Conservation (phyloP, 2,329 filamentous ascomycete species). For the Penicillium occitanis region DNA sequence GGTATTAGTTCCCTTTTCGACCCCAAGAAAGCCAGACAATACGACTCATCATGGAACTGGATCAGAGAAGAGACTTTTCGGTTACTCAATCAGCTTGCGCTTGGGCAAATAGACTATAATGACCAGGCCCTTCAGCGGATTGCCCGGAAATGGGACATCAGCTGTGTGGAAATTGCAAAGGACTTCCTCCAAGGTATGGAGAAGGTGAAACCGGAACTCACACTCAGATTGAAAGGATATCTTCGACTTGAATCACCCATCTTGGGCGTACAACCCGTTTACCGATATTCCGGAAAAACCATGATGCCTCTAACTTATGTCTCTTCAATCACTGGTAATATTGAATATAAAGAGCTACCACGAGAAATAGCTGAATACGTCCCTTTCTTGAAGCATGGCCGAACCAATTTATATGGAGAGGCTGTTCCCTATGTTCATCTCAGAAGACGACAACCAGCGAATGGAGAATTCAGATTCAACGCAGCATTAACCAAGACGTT, state of each 20-base stretch:
- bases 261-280: conserved; percentile 95
- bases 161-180: conserved; percentile 4
- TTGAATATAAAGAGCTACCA: conserved; percentile 85
- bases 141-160: neutral
- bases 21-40: conserved; percentile 86
- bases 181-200: neutral
- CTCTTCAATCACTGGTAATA: conserved; percentile 74
- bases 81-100: conserved; percentile 99
- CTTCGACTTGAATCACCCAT: conserved; percentile 65
- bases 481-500: conserved; percentile 95
- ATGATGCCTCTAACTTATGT: conserved; percentile 8
- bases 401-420: conserved; percentile 60
- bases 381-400: neutral
- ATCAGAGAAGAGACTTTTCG: conserved; percentile 92
- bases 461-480: conserved; percentile 93
- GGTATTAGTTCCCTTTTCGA: conserved; percentile 95
- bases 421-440: conserved; percentile 97
- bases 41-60: conserved; percentile 99
- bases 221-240: neutral
- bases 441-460: conserved; percentile 92
- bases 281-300: conserved; percentile 50
- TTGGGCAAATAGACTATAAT: conserved; percentile 85
- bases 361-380: conserved; percentile 66
- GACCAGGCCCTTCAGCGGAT: conserved; percentile 75
- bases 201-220: neutral